A percentile compares a stretch with the other conserved stretches of the same genome.
Evolutionary conservation across 768 basidiomycete species (phyloP).

Genomic region (Coprinopsis marcescibilis): DNA sequence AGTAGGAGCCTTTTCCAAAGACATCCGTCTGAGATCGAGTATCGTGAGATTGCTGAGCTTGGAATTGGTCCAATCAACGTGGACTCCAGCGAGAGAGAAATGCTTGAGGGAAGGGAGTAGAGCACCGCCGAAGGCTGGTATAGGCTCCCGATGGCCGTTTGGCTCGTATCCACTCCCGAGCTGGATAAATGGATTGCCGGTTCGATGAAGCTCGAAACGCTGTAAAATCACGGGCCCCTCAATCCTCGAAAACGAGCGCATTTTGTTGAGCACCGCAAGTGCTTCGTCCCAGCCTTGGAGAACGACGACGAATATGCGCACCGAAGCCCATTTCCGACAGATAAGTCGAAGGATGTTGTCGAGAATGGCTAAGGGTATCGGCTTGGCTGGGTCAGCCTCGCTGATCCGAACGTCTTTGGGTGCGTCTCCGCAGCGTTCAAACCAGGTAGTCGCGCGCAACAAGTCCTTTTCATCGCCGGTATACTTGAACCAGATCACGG

Average conservation of each 20-base stretch:
- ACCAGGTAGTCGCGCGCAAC: constrained; percentile 47
- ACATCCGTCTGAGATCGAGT: constrained; percentile 60
- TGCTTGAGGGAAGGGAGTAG: constrained; percentile 39
- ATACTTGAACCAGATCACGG: constrained; percentile 59
- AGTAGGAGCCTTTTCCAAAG: constrained; percentile 45
- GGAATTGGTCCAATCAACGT: constrained; percentile 53
- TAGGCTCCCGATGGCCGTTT: constrained; percentile 24
- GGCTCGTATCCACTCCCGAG: constrained; percentile 35
- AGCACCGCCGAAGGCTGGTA: constrained; percentile 47
- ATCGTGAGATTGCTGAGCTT: constrained; percentile 48
- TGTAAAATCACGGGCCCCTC: constrained; percentile 41
- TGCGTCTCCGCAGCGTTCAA: constrained; percentile 49
- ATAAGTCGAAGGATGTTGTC: constrained; percentile 43
- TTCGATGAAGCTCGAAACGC: constrained; percentile 61
- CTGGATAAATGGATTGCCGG: constrained; percentile 41
- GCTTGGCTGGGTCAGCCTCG: constrained; percentile 25
- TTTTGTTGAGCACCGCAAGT: constrained; percentile 43
- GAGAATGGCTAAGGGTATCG: constrained; percentile 40
- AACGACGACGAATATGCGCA: constrained; percentile 55
- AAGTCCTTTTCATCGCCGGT: constrained; percentile 29
- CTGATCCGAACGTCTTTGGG: constrained; percentile 60
- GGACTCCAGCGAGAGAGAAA: constrained; percentile 52
- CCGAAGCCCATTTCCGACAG: constrained; percentile 46
- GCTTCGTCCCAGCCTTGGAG: constrained; percentile 52
- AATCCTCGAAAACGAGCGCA: constrained; percentile 31